Evolutionary conservation across 2,329 filamentous ascomycete species (phyloP).

Genomic region (Tympanopsis confertula): DNA sequence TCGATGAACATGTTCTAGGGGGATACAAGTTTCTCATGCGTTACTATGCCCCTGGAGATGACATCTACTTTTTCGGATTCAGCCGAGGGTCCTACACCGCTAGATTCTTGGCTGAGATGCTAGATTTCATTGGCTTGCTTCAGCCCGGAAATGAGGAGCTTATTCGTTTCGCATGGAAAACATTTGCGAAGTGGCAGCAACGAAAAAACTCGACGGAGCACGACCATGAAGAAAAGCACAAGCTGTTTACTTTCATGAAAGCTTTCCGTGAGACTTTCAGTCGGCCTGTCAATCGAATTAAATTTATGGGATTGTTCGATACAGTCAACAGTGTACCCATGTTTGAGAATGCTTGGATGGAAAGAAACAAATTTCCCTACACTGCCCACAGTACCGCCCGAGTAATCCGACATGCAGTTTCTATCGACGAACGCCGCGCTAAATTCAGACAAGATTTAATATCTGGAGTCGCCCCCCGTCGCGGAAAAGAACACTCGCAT

Average conservation of each 20-base stretch:
- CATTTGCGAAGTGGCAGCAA: conserved; percentile 36
- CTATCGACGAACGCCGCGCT: conserved; percentile 32
- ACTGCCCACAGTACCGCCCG: conserved; percentile 5
- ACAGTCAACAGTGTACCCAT: conserved; percentile 45
- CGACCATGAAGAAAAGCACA: conserved; percentile 21
- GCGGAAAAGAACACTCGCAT: not conserved
- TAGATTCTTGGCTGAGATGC: conserved; percentile 46
- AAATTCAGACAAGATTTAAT: conserved; percentile 35
- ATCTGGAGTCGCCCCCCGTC: conserved; percentile 4
- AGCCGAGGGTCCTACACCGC: conserved; percentile 37
- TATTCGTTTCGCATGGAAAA: conserved; percentile 49
- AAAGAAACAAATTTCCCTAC: conserved; percentile 41
- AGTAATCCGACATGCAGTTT: conserved; percentile 32
- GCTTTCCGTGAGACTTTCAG: conserved; percentile 48
- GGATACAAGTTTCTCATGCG: conserved; percentile 46
- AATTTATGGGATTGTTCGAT: conserved; percentile 48
- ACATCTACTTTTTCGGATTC: conserved; percentile 36
- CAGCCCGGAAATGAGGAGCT: conserved; percentile 50
- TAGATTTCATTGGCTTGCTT: conserved; percentile 47
- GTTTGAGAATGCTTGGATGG: conserved; percentile 41
- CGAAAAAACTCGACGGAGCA: conserved; percentile 20
- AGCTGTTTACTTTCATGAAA: conserved; percentile 39
- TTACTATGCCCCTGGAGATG: conserved; percentile 23
- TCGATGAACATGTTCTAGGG: conserved; percentile 49
- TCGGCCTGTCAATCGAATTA: conserved; percentile 38